Percentiles rank a stretch among this genome's conserved stretches.
phyloP scores from a whole-genome alignment of 768 basidiomycete genomes.

The Suillus subalutaceus region DNA sequence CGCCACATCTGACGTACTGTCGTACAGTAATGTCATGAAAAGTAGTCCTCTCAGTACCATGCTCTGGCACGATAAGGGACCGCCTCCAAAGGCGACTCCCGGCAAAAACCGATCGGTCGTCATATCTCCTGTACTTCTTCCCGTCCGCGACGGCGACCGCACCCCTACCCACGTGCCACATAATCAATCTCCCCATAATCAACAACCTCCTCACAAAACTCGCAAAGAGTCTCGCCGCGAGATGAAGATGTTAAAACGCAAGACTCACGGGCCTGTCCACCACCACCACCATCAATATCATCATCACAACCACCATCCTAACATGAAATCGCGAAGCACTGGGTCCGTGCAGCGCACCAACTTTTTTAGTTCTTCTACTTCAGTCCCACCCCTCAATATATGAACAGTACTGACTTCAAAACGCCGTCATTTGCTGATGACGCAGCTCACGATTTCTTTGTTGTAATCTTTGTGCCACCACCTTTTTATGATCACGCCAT shows the following conservation, averaged over 20 bases:
- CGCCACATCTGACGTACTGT: conserved; percentile 21
- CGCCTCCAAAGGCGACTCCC: conserved; percentile 21
- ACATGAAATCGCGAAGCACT: conserved; percentile 60
- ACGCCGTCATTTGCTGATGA: not conserved
- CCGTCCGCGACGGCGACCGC: conserved; percentile 56
- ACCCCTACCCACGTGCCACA: conserved; percentile 49
- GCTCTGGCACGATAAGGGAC: conserved; percentile 47
- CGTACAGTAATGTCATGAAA: conserved; percentile 49
- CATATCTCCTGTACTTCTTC: conserved; percentile 55
- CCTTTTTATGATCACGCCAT: not conserved
- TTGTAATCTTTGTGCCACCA: conserved; percentile 9
- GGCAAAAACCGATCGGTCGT: conserved; percentile 35
- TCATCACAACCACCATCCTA: conserved; percentile 63
- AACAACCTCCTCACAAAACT: conserved; percentile 49
- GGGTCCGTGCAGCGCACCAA: conserved; percentile 54
- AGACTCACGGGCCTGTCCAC: conserved; percentile 47
- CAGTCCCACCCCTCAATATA: conserved; percentile 31
- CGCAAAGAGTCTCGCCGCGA: conserved; percentile 69
- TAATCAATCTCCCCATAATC: conserved; percentile 40
- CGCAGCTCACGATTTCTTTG: not conserved
- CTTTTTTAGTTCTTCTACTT: conserved; percentile 39
- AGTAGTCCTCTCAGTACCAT: conserved; percentile 58
- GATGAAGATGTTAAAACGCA: conserved; percentile 66
- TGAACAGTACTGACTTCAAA: conserved; percentile 17
- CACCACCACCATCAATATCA: conserved; percentile 53